A percentile compares a stretch with the other conserved stretches of the same genome.
phyloP scores from a whole-genome alignment of 148 eudicot genomes.

The Vaccinium darrowii region DNA sequence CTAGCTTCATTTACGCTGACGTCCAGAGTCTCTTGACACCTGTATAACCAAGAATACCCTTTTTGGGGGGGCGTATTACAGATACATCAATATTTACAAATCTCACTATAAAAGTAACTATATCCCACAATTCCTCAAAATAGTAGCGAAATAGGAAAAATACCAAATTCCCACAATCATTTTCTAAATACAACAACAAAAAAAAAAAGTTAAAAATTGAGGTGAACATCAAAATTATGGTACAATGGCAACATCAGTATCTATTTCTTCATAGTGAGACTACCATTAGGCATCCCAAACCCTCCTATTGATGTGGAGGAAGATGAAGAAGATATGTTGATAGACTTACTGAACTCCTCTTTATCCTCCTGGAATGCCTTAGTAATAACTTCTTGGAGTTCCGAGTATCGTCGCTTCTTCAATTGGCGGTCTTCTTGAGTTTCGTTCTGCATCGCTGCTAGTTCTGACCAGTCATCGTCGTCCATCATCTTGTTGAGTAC shows the following conservation, averaged over 20 bases:
- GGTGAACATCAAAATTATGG: background rate
- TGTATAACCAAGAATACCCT: background rate
- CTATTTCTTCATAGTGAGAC: constrained; percentile 31
- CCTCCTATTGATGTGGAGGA: constrained; percentile 44
- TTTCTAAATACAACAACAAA: background rate
- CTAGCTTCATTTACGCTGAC: no score
- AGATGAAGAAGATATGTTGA: constrained; percentile 49
- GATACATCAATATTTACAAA: background rate
- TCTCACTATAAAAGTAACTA: background rate
- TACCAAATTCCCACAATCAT: background rate
- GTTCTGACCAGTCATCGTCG: constrained; percentile 52
- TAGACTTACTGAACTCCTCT: constrained; percentile 44
- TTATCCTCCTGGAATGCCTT: constrained; percentile 72
- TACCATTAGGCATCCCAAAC: constrained; percentile 32
- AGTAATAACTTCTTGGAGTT: constrained; percentile 58
- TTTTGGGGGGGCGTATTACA: background rate
- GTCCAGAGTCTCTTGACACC: no score
- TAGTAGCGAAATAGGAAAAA: background rate
- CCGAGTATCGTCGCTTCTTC: constrained; percentile 46
- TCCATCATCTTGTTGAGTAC: constrained; percentile 78
- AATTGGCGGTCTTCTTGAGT: constrained; percentile 23
- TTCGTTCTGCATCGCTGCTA: constrained; percentile 48
- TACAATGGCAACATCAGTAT: background rate
- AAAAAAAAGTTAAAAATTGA: background rate
- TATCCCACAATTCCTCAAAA: constrained; percentile 2